Evolutionary conservation across 768 basidiomycete genomes (phyloP).

Genomic region (Boletus fagicola): DNA sequence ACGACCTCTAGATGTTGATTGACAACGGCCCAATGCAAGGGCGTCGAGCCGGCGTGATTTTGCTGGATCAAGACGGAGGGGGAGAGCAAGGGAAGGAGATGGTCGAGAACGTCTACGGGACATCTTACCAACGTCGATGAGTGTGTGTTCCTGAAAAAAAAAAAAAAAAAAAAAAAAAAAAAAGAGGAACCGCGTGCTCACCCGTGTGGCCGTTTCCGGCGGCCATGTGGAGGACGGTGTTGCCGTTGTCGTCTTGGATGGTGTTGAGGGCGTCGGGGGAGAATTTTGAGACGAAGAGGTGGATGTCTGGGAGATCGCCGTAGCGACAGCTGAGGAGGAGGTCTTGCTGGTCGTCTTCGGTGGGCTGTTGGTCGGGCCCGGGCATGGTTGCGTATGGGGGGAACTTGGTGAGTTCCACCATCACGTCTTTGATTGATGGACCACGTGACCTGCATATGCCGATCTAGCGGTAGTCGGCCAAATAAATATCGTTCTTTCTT

Average conservation of each 20-base stretch:
- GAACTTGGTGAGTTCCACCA: too few species aligned
- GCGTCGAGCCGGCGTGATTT: constrained; percentile 69
- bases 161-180: neutral
- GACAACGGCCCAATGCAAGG: constrained; percentile 89
- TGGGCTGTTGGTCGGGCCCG: constrained; percentile 22
- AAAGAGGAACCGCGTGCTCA: constrained; percentile 34
- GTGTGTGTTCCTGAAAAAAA: neutral
- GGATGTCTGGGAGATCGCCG: constrained; percentile 80
- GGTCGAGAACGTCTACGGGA: constrained; percentile 67
- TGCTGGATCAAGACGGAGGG: neutral
- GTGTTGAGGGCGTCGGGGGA: constrained; percentile 47
- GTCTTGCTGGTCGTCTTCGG: constrained; percentile 63
- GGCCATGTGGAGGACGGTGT: constrained; percentile 82
- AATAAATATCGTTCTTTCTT: too few species aligned
- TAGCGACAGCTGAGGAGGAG: constrained; percentile 82
- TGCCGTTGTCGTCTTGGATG: constrained; percentile 72
- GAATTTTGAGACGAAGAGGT: constrained; percentile 59
- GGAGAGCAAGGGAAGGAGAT: constrained; percentile 58
- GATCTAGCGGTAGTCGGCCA: too few species aligned
- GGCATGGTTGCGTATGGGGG: neutral
- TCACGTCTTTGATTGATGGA: neutral
- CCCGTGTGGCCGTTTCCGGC: constrained; percentile 88
- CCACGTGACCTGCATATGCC: neutral
- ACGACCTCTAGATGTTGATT: constrained; percentile 71
- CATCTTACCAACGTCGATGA: constrained; percentile 38